Conservation (phyloP, 2,329 filamentous ascomycete species). For the Parastagonospora nodorum region DNA sequence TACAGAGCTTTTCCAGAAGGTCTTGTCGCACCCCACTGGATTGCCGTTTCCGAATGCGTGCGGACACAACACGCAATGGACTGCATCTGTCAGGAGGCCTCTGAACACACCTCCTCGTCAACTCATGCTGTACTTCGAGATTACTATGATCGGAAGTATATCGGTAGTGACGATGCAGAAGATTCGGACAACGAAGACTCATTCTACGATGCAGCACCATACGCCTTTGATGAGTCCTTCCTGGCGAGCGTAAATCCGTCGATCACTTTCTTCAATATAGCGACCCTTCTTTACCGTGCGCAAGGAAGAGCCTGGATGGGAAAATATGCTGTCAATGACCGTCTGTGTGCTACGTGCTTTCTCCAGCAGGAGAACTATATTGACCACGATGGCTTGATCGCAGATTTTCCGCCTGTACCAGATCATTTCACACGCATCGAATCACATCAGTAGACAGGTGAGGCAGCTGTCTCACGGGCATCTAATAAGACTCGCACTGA, state of each 20-base stretch:
- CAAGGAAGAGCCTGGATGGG: constrained; percentile 14
- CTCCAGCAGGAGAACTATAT: constrained; percentile 10
- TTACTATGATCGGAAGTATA: background rate
- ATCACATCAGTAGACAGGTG: too few relatives aligned
- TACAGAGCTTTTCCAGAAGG: constrained; percentile 3
- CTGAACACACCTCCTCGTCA: background rate
- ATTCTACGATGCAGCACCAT: constrained; percentile 9
- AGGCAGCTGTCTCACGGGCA: too few relatives aligned
- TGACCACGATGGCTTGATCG: constrained; percentile 7
- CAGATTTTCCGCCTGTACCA: constrained; percentile 14
- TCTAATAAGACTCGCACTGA: too few relatives aligned
- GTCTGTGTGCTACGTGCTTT: constrained; percentile 10
- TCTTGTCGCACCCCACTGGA: constrained; percentile 11
- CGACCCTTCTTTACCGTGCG: constrained; percentile 12
- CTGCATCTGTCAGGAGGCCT: constrained; percentile 3
- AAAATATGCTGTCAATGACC: constrained; percentile 3
- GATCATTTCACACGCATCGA: background rate
- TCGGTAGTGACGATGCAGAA: background rate
- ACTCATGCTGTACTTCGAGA: background rate
- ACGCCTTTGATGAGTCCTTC: background rate
- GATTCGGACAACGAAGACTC: background rate
- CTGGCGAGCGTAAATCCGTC: background rate
- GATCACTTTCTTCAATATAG: constrained; percentile 10
- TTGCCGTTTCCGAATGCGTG: constrained; percentile 14
- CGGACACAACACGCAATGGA: constrained; percentile 5